Base-by-base conservation (phyloP, 2,329 filamentous ascomycete species). In the Periconia digitata region DNA sequence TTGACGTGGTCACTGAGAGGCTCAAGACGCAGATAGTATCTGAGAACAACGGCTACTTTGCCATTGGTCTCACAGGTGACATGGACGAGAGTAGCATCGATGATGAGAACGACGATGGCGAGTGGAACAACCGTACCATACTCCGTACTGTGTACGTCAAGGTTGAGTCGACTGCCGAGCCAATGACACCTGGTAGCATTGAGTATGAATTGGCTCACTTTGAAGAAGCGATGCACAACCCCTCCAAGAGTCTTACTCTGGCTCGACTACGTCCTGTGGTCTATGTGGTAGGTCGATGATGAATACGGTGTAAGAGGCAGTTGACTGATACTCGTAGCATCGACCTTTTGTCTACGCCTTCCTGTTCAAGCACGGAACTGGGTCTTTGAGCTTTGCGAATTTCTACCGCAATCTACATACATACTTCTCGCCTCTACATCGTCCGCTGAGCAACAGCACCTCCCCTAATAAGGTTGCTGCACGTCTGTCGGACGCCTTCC, bases 281-380 rank as follows among this genome's bases (percentile, higher is more conserved):
- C 42, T 92, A 91, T 63, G 81, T 86, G 39, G 84, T 73, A 58
- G 45, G 70, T 59, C 16, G 10, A 15, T 2, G 1, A 7, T n/a
- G 1, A 3, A 3, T 18, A 3, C 7, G 6, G n/a, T 12, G 2
- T 13, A 16, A 36, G 17, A 22, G 13, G 6, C 20, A 41, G 23
- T 45, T 44, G n/a, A 50, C 42, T 13, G 18, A 27, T 6, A 7
- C 8, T 32, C n/a, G 42, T 42, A 72, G 68, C 76, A 85, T 66
- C 81, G 80, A 20, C 89, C 89, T 0, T 92, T 92, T 69, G 81
- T 92, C 40, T 92, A 89, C 66, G 82, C 85, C 1, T 86, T 94
- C 51, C 74, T 94, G 3, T 92, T 92, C 67, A 72, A 80, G 40
- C 73, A 80, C 36, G 76, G 77, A 40, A 85, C 86, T 6, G 77